Evolutionary conservation across 805 yeast genomes (phyloP), one percentile per base, ranked within the genome.

Genomic region (Lipomyces yamanashiensis): DNA sequence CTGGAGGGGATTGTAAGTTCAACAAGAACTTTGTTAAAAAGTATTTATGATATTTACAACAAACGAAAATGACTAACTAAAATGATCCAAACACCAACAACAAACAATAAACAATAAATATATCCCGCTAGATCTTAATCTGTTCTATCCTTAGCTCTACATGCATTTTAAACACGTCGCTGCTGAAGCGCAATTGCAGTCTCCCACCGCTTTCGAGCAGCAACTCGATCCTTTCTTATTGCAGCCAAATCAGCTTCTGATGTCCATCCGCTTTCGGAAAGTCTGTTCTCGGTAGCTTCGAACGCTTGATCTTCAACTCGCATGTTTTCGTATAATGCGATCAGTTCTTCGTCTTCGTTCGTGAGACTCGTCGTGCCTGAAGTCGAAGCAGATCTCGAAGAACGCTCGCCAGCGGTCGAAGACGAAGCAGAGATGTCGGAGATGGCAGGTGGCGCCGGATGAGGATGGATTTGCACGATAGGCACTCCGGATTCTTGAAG

Each of bases 1-100:
- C 51, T 73, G 74, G 74, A 67, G 54, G 10, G 75, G 75, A 10
- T 39, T 71, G 47, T 73, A 64, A 54, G 36, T 43, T 15, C 17
- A 39, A 13, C n/a, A n/a, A 33, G n/a, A 9, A 23, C 2, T 12
- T 39, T 37, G n/a, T 19, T 37, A 51, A 36, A 51, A 37, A 2
- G 37, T 28, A 40, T 34, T 15, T 34, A 28, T 10, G 21, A 43
- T 43, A 49, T 49, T 33, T 49, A 49, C 40, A 49, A 7, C 13
- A 39, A 43, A 17, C 2, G 9, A 45, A 15, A 9, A 45, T 45
- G 50, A 45, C 4, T 3, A 43, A 43, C 17, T 17, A 43, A 43
- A 43, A 13, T 17, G 9, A 15, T 15, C 13, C 21, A 43, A 21
- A 45, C 33, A 45, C 50, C 50, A 19, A 7, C 50, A 45, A 21